phyloP scores from a whole-genome alignment of 495 filamentous ascomycete genomes.

The Hypoxylon perforatum region DNA sequence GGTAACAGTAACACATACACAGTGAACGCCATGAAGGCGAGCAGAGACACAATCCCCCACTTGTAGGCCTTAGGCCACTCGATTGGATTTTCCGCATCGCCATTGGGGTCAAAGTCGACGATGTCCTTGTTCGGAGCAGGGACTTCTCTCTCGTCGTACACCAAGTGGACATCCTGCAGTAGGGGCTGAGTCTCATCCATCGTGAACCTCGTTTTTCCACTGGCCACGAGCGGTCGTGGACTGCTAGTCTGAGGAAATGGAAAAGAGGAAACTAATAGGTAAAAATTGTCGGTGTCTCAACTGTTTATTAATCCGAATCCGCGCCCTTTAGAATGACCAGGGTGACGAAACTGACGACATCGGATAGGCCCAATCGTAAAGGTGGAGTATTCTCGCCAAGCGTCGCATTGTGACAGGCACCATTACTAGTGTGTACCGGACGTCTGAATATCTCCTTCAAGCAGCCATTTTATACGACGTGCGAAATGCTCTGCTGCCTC shows the following conservation, averaged over 20 bases:
- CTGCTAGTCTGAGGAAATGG: neutral
- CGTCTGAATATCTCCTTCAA: no score
- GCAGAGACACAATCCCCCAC: constrained; percentile 58
- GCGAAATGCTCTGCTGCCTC: no score
- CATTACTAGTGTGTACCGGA: neutral
- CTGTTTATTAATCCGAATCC: neutral
- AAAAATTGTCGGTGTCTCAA: no score
- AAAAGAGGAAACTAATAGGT: neutral
- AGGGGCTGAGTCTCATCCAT: constrained; percentile 53
- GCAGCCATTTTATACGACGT: no score
- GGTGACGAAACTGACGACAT: constrained; percentile 25
- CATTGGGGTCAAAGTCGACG: constrained; percentile 58
- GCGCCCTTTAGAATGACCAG: constrained; percentile 10
- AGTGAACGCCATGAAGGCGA: constrained; percentile 64
- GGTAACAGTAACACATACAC: constrained; percentile 58
- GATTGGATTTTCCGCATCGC: constrained; percentile 64
- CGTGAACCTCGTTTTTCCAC: neutral
- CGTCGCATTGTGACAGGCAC: neutral
- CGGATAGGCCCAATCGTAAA: constrained; percentile 26
- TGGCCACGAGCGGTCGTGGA: neutral
- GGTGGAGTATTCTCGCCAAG: constrained; percentile 14
- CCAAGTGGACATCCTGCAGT: constrained; percentile 38
- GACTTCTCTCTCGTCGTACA: constrained; percentile 31
- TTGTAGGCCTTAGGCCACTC: constrained; percentile 64
- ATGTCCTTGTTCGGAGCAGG: constrained; percentile 38